phyloP scores from a whole-genome alignment of 352 stramenopile species.

The Pythium aphanidermatum region DNA sequence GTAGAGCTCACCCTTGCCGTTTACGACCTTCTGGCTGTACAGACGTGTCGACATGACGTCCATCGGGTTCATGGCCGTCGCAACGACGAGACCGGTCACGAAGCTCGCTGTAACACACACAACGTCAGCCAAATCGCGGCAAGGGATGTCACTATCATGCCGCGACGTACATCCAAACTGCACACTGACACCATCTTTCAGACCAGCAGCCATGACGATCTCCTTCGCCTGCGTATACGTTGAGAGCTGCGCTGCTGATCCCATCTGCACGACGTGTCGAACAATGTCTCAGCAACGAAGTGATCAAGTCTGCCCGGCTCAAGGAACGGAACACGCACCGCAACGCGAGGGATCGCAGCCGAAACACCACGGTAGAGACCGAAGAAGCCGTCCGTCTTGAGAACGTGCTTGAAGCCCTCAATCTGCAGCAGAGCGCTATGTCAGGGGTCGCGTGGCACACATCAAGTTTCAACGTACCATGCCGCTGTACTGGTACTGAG shows the following conservation, averaged over 20 bases:
- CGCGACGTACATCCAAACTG: constrained; percentile 67
- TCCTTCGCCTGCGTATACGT: constrained; percentile 83
- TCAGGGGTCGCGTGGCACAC: not conserved
- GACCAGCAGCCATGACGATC: constrained; percentile 64
- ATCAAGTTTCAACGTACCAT: constrained; percentile 40
- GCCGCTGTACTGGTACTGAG: constrained; percentile 77
- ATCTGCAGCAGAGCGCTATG: constrained; percentile 30
- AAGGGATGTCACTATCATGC: not conserved
- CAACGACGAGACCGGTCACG: constrained; percentile 72
- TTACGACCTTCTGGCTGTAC: constrained; percentile 85
- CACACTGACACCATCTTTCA: constrained; percentile 68
- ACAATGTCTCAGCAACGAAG: not conserved
- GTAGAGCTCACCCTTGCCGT: constrained; percentile 82
- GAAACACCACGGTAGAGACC: constrained; percentile 73
- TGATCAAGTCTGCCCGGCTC: not conserved
- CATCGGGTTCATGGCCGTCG: constrained; percentile 85
- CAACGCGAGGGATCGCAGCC: constrained; percentile 69
- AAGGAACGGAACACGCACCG: constrained; percentile 27
- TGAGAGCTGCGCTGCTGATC: constrained; percentile 73
- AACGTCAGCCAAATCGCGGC: not conserved
- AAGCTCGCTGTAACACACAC: constrained; percentile 46
- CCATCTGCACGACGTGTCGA: constrained; percentile 37
- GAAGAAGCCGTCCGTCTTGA: constrained; percentile 57
- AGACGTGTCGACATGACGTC: constrained; percentile 83
- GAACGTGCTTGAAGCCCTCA: constrained; percentile 73